Conservation (phyloP, 2,329 filamentous ascomycete species). For the Fusarium decemcellulare region DNA sequence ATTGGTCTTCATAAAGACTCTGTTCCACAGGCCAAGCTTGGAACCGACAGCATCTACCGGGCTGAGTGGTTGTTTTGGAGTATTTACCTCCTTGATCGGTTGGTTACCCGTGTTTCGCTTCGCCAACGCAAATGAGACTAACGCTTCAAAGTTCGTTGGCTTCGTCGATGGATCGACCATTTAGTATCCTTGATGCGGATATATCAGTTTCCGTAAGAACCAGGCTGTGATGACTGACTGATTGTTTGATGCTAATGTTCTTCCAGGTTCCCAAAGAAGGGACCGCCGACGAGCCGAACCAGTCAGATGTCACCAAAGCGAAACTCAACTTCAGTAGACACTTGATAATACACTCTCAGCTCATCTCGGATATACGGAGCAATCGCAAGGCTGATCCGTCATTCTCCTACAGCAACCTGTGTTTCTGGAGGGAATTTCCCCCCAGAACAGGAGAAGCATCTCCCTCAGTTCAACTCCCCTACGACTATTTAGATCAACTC, state of each 20-base stretch:
- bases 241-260: neutral
- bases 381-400: rapidly evolving
- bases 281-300: neutral
- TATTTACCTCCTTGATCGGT: constrained; percentile 25
- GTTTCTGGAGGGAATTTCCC: constrained; percentile 29
- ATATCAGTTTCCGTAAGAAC: constrained; percentile 16
- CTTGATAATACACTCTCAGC: constrained; percentile 14
- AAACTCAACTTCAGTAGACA: constrained; percentile 18
- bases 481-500: constrained; percentile 11
- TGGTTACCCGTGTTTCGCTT: neutral
- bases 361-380: constrained; percentile 12
- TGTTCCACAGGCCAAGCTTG: neutral
- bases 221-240: rapidly evolving
- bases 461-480: neutral
- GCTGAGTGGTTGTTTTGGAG: constrained; percentile 27
- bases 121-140: neutral
- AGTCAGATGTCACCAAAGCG: neutral
- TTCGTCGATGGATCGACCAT: constrained; percentile 9
- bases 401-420: constrained; percentile 22
- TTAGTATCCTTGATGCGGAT: constrained; percentile 8
- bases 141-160: neutral
- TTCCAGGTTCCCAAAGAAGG: neutral
- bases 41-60: neutral
- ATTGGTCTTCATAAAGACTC: constrained; percentile 9
- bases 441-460: neutral